phyloP scores from a whole-genome alignment of 805 yeast genomes.

The Hanseniaspora clermontiae region DNA sequence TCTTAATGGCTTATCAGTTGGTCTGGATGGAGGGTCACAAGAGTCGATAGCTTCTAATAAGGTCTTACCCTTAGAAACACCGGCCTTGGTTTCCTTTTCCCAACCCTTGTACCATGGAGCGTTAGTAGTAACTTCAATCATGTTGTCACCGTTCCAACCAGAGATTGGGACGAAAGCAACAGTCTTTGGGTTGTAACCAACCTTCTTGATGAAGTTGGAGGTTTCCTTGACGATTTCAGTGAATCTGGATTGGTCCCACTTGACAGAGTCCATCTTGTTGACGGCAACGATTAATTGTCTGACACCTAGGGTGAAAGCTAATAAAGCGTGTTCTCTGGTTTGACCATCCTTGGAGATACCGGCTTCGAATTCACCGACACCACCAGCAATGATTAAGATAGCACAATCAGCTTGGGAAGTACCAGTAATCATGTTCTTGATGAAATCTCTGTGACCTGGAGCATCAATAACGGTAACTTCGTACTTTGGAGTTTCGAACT shows the following conservation, averaged over 20 bases:
- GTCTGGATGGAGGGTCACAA: slow-evolving; percentile 68
- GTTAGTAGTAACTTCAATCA: slow-evolving; percentile 72
- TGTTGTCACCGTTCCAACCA: slow-evolving; percentile 90
- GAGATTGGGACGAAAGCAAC: slow-evolving; percentile 83
- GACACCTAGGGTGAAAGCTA: slow-evolving; percentile 83
- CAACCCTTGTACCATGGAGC: slow-evolving; percentile 84
- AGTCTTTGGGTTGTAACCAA: slow-evolving; percentile 71
- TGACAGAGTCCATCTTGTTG: slow-evolving; percentile 91
- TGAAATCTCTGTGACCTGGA: slow-evolving; percentile 94
- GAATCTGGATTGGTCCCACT: slow-evolving; percentile 74
- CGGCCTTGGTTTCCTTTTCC: slow-evolving; percentile 65
- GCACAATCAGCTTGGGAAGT: slow-evolving; percentile 91
- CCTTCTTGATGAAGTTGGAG: slow-evolving; percentile 70
- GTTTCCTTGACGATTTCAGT: slow-evolving; percentile 67
- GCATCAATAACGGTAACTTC: slow-evolving; percentile 87
- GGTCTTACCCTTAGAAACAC: slow-evolving; percentile 65
- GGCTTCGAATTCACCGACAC: slow-evolving; percentile 90
- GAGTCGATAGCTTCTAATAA: slow-evolving; percentile 76
- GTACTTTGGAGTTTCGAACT: slow-evolving; percentile 84
- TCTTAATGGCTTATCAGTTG: slow-evolving; percentile 77
- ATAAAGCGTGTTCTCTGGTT: slow-evolving; percentile 88
- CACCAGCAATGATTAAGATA: slow-evolving; percentile 79
- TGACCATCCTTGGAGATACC: slow-evolving; percentile 92
- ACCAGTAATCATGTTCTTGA: slow-evolving; percentile 93
- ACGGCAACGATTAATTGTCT: slow-evolving; percentile 76